A percentile compares a stretch with the other conserved stretches of the same genome.
Evolutionary conservation across 495 filamentous ascomycete species (phyloP).

Genomic region (Neurospora tetrasperma): DNA sequence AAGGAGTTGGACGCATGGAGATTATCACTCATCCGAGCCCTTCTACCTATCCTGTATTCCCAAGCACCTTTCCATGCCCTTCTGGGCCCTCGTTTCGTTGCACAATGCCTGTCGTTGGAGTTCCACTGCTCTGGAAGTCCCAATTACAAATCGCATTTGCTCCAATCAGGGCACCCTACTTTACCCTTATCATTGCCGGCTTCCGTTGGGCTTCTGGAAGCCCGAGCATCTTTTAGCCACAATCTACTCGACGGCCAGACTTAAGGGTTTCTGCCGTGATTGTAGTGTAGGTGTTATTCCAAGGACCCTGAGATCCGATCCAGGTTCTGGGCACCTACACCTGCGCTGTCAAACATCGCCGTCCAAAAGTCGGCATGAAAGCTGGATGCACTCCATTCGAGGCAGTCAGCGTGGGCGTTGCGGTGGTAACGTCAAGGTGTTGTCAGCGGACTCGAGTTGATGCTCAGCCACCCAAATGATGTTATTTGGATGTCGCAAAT

Average conservation of each 20-base stretch:
- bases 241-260: slow-evolving; percentile 1
- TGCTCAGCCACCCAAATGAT: not conserved
- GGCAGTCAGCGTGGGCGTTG: not conserved
- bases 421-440: not conserved
- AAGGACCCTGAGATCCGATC: not conserved
- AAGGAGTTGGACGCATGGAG: not conserved
- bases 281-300: not conserved
- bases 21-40: not conserved
- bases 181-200: slow-evolving; percentile 14
- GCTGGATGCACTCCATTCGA: not conserved
- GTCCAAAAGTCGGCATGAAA: not conserved
- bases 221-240: slow-evolving; percentile 16
- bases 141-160: not conserved
- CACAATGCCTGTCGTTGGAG: not conserved
- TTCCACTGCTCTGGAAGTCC: not conserved
- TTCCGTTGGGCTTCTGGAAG: slow-evolving; percentile 21
- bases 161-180: not conserved
- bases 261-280: not conserved
- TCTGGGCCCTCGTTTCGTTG: slow-evolving; percentile 2
- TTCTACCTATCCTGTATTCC: slow-evolving; percentile 4
- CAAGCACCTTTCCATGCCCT: not conserved
- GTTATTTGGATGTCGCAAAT: not conserved
- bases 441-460: not conserved
- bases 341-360: not conserved
- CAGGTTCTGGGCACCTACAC: not conserved